Conservation (phyloP, 495 filamentous ascomycete species). For the Chaetomidium leptoderma region DNA sequence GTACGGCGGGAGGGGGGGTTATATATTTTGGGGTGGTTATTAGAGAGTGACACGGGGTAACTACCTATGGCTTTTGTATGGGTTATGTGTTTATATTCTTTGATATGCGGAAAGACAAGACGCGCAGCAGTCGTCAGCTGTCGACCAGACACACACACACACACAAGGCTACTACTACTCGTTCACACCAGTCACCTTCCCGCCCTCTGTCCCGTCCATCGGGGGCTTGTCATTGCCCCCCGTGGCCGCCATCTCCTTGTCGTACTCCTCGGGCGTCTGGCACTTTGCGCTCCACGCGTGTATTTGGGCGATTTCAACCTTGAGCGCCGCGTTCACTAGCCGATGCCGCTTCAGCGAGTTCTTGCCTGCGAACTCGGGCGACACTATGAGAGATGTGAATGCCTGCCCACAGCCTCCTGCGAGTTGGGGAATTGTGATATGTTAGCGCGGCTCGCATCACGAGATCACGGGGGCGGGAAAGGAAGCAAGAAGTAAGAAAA, state of each 20-base stretch:
- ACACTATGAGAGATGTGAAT: constrained; percentile 89
- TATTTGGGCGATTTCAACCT: constrained; percentile 89
- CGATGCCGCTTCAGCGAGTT: constrained; percentile 83
- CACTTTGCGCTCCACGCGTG: constrained; percentile 99
- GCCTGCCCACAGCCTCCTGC: constrained; percentile 92
- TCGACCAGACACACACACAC: no score
- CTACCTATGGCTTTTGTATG: not conserved
- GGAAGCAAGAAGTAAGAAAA: not conserved
- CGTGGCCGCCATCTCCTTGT: constrained; percentile 53
- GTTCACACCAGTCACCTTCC: constrained; percentile 40
- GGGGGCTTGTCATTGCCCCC: constrained; percentile 35
- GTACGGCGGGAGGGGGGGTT: not conserved
- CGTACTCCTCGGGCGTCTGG: constrained; percentile 91
- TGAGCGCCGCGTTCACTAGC: constrained; percentile 80
- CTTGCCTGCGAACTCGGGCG: constrained; percentile 79
- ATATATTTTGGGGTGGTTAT: not conserved
- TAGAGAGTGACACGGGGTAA: not conserved
- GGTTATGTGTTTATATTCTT: not conserved
- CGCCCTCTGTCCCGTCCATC: constrained; percentile 39
- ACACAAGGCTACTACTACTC: no score
- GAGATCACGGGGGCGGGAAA: no score
- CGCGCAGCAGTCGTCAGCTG: no score
- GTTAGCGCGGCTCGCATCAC: constrained; percentile 12
- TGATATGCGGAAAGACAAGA: not conserved
- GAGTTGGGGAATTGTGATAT: not conserved